Conservation (phyloP, 2,329 filamentous ascomycete genomes). For the Talaromyces sp. region DNA sequence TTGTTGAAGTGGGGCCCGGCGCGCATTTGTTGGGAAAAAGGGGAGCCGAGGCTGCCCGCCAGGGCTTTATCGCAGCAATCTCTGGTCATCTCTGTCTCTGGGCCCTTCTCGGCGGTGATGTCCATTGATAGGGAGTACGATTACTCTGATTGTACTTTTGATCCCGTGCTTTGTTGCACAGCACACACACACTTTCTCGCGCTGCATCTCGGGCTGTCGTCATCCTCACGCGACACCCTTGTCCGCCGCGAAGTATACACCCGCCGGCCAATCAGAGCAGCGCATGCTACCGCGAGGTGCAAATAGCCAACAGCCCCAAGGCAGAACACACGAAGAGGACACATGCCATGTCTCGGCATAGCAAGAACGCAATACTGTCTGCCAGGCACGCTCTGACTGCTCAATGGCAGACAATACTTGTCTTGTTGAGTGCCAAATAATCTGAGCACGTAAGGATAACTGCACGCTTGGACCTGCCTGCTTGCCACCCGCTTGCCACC, state of each 20-base stretch:
- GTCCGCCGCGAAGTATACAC: constrained; percentile 6
- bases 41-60: neutral
- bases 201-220: neutral
- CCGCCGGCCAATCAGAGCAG: neutral
- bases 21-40: constrained; percentile 12
- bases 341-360: too few species aligned
- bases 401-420: neutral
- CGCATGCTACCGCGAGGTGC: neutral
- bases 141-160: too few species aligned
- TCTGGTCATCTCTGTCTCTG: too few species aligned
- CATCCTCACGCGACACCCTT: constrained; percentile 11
- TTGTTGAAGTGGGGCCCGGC: neutral
- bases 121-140: too few species aligned
- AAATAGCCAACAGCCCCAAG: neutral
- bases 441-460: too few species aligned
- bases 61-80: too few species aligned
- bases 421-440: too few species aligned
- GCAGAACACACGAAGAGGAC: neutral
- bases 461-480: neutral
- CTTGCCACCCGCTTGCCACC: neutral
- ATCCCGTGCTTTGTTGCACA: neutral
- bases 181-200: neutral
- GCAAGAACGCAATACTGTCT: too few species aligned
- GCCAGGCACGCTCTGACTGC: neutral
- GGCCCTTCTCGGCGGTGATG: too few species aligned